Evolutionary conservation across 2,329 filamentous ascomycete species (phyloP), one percentile per base, ranked within the genome.

Genomic region (Phialophora expanda): DNA sequence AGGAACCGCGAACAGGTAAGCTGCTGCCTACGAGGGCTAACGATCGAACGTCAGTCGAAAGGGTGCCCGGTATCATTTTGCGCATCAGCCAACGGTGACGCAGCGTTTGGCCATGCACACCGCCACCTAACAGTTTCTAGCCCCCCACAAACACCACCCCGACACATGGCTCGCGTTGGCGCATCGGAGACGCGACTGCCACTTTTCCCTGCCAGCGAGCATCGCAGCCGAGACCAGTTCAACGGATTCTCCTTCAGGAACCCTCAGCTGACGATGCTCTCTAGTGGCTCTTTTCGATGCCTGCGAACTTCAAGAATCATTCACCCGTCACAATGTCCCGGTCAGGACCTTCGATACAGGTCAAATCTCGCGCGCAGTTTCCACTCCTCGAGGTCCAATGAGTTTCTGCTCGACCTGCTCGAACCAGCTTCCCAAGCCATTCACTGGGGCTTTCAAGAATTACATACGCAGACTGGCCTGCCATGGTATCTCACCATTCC

Each of bases 401-500:
- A 76, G 22, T n/a, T 66, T 12, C 17, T 67, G 5, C 54, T 65
- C 46, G 67, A 69, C 56, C 48, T 57, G 24, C 48, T 69, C 8
- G 44, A 61, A 26, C 46, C 53, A 17, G 53, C 51, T 11, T 61
- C 58, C 2, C 65, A 67, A 46, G 56, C 64, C 46, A 64, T 66
- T n/a, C 59, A 66, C 22, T 48, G 30, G 12, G 61, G 51, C 22
- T 69, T 69, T 55, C 65, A 69, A 54, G 65, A 60, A 34, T 71
- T 92, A 77, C 84, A 87, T 72, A 74, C 74, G 24, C 11, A 78
- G 48, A 80, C 78, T 17, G 77, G 79, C 51, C 76, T 87, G 2
- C 79, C 85, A 62, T 88, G 86, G 86, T 82, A 76, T 7, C 77
- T 79, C 12, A 82, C 83, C 22, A 81, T 88, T 50, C 86, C 86